Conservation (phyloP, 2,329 filamentous ascomycete species). For the Neocatenulostroma microsporum region DNA sequence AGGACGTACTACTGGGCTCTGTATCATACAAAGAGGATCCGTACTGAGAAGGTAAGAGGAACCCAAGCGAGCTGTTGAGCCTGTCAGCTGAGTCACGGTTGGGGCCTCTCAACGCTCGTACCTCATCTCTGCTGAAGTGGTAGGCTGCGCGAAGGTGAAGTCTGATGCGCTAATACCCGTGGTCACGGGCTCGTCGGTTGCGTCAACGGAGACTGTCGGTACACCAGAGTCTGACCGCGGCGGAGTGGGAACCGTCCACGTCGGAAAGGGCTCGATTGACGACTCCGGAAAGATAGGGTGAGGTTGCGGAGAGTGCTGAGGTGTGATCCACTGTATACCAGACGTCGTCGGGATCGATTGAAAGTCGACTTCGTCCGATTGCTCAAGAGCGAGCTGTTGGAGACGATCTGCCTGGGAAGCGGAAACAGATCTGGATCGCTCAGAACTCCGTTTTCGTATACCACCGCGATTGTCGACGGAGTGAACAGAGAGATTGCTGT, state of each 20-base stretch:
- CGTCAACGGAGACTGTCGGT: conserved; percentile 24
- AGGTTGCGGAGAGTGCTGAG: conserved; percentile 27
- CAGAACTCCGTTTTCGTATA: conserved; percentile 22
- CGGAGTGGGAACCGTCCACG: conserved; percentile 28
- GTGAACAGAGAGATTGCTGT: conserved; percentile 21
- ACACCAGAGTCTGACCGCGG: conserved; percentile 28
- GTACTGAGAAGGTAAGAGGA: conserved; percentile 31
- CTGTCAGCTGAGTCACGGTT: conserved; percentile 13
- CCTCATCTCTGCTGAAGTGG: conserved; percentile 29
- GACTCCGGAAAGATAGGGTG: conserved; percentile 19
- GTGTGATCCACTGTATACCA: conserved; percentile 24
- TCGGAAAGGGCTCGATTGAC: conserved; percentile 22
- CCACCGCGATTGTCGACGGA: conserved; percentile 21
- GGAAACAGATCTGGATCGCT: conserved; percentile 24
- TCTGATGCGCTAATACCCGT: conserved; percentile 17
- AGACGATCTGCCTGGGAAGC: conserved; percentile 24
- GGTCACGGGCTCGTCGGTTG: conserved; percentile 20
- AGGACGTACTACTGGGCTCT: conserved; percentile 25
- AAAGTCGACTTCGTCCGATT: conserved; percentile 12
- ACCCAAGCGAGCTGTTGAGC: conserved; percentile 26
- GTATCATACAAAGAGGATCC: conserved; percentile 22
- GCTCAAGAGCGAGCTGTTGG: conserved; percentile 20
- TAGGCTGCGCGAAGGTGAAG: conserved; percentile 23
- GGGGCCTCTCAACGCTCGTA: conserved; percentile 14
- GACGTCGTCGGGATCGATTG: conserved; percentile 8